Base-by-base conservation (phyloP, 306 rosid species). In the Crataegus laevigata region DNA sequence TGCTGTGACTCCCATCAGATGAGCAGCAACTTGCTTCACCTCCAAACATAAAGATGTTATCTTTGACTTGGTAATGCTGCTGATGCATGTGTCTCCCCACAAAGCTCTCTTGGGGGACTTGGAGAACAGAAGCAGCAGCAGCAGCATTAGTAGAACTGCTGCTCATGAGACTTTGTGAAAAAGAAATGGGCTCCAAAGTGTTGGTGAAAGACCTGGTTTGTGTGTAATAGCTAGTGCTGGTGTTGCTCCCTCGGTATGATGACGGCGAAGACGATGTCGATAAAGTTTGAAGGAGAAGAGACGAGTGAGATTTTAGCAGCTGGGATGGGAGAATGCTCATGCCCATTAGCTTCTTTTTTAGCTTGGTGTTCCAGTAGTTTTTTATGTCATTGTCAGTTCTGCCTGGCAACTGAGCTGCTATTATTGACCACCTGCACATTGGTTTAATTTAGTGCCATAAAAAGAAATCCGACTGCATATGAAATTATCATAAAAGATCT, bases 291-390 rank as follows among this genome's bases (percentile, higher is more conserved):
- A 24, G 85, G 66, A 85, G 81, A 61, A 66, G 57, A 19, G 88
- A 66, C 24, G 34, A 19, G n/a, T 75, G 85, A 73, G 80, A 47
- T 18, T 84, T 86, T 40, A 40, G 43, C 66, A 52, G 61, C 9
- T 80, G 88, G 51, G 84, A 19, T 71, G 77, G 76, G 59, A 11
- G 65, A 26, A 60, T 1, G 73, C 78, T 78, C 58, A 73, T 68
- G 69, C 75, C 71, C 85, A 87, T 82, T 40, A 87, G 72, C 75
- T 91, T 94, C 83, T 91, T 94, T 93, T 90, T 94, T 6, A 94
- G 96, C 79, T 90, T 91, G 17, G 97, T 91, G 90, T 94, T 94
- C 98, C 98, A 94, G 64, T 94, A 88, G 82, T 94, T 94, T 82
- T 94, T 94, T 45, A 94, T 88, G 71, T 94, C 97, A 75, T 94